Base-by-base conservation (phyloP, 2,329 filamentous ascomycete species). In the Stachybotrys chlorohalonatus region DNA sequence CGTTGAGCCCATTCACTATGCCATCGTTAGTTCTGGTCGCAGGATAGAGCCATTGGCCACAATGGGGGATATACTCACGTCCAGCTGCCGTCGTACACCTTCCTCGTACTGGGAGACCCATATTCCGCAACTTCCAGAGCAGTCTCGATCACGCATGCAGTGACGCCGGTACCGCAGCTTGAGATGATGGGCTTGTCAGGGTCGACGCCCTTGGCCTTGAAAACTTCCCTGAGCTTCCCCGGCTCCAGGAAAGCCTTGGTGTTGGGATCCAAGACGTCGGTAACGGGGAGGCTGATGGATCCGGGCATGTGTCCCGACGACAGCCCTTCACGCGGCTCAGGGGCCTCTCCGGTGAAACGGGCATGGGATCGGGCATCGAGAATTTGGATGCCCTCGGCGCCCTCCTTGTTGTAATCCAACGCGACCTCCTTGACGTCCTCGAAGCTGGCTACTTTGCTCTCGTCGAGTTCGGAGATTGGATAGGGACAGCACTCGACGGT, bases 21-120 rank as follows among this genome's bases (percentile, higher is more conserved):
- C 55, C 36, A 47, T 32, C 53, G 65, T 73, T 63, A 72, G 67
- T 39, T n/a, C 59, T 57, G 57, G 49, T 52, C 24, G 30, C 8
- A 8, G 2, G 24, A 24, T 24, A 24, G 4, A 24, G 24, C 24
- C 24, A 24, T 24, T 24, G 24, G 24, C 24, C 24, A 24, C 24
- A 24, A 24, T 24, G 24, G 24, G 31, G 13, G 11, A 52, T 24
- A 17, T 9, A 86, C 89, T 84, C 77, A 95, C 81, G 94, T 97
- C 94, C 94, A 99, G 71, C 92, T 96, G 51, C 94, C 94, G 69
- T 99, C 94, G 65, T 99, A 99, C 24, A 99, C 78, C 66, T 81
- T 85, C 61, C 89, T 82, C 54, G 82, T 81, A 57, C 85, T 80
- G 0, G 81, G 72, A 5, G 82, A 75, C 2, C 87, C 89, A 66